Conservation (phyloP, 2,329 filamentous ascomycete species). For the Fusarium denticulatum region DNA sequence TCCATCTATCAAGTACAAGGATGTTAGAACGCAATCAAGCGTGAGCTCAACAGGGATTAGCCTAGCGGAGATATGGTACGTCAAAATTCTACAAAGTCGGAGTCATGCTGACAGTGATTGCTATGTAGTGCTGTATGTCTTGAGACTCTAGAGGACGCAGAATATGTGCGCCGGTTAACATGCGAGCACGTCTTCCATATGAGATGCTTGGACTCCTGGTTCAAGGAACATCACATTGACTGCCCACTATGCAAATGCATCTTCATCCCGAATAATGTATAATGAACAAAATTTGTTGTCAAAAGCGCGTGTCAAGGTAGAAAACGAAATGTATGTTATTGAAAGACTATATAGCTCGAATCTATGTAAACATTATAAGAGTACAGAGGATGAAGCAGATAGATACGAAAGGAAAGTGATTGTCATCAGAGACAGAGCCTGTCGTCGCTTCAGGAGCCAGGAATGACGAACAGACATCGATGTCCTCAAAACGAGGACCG, state of each 20-base stretch:
- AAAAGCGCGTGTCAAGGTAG: background rate
- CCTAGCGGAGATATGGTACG: constrained; percentile 2
- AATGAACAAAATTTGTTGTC: background rate
- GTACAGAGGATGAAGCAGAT: background rate
- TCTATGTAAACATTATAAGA: background rate
- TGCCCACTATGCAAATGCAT: constrained; percentile 13
- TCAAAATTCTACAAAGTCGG: background rate
- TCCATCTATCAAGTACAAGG: background rate
- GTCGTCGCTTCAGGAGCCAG: fast-evolving
- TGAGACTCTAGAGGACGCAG: background rate
- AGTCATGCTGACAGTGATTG: background rate
- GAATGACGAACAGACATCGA: background rate
- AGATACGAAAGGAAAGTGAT: background rate
- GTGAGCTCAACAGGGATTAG: background rate
- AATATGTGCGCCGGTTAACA: background rate
- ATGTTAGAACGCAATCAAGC: background rate
- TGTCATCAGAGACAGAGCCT: background rate
- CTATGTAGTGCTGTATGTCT: background rate
- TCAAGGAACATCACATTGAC: background rate
- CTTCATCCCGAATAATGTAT: background rate
- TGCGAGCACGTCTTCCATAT: constrained; percentile 13
- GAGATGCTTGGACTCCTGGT: background rate
- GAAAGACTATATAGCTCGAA: background rate
- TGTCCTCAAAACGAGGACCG: fast-evolving
- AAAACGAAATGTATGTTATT: background rate